These are phyloP conservation scores for Strombidium stylifer DNA, from an alignment of 73 alveolate genomes.

Conservation along the genomic window DNA sequence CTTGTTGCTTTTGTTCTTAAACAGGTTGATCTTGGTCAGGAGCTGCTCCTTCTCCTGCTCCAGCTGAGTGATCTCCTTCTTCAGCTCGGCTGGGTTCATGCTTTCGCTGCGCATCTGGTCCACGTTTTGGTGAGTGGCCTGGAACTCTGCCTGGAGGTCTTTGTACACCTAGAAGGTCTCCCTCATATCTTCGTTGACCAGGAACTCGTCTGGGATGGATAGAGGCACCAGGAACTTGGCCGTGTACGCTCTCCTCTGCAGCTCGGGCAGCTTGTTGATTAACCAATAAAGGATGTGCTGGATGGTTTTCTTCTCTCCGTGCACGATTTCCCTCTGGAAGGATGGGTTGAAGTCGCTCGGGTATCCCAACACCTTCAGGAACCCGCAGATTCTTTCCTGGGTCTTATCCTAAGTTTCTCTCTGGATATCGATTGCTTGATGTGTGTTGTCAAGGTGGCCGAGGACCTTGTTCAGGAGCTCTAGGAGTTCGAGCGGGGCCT, in stretches of 20 bases:
- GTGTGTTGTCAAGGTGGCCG: conserved; percentile 78
- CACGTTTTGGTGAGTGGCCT: conserved; percentile 85
- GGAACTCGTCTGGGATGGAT: conserved; percentile 83
- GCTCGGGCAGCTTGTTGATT: conserved; percentile 73
- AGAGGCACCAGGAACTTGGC: conserved; percentile 88
- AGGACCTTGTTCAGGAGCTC: conserved; percentile 79
- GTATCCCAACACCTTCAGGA: conserved; percentile 86
- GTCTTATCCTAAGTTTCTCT: conserved; percentile 88
- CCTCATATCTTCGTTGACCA: conserved; percentile 85
- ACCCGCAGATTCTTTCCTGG: conserved; percentile 80
- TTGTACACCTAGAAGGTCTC: conserved; percentile 77
- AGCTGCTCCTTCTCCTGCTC: conserved; percentile 94
- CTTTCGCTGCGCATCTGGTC: conserved; percentile 83
- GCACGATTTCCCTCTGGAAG: conserved; percentile 76
- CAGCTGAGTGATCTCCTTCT: conserved; percentile 86
- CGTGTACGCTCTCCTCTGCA: conserved; percentile 83
- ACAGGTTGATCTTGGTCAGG: conserved; percentile 77
- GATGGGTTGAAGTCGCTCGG: conserved; percentile 76
- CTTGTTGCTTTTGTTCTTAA: conserved; percentile 76
- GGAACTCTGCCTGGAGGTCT: conserved; percentile 89
- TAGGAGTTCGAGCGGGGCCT: conserved; percentile 73
- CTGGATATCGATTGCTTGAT: conserved; percentile 63
- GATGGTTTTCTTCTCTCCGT: conserved; percentile 90
- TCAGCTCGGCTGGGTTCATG: conserved; percentile 86
- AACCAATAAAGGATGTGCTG: conserved; percentile 87